A percentile compares a stretch with the other conserved stretches of the same genome.
phyloP scores from a whole-genome alignment of 129 eudicot species.

The Pulicaria dysenterica region DNA sequence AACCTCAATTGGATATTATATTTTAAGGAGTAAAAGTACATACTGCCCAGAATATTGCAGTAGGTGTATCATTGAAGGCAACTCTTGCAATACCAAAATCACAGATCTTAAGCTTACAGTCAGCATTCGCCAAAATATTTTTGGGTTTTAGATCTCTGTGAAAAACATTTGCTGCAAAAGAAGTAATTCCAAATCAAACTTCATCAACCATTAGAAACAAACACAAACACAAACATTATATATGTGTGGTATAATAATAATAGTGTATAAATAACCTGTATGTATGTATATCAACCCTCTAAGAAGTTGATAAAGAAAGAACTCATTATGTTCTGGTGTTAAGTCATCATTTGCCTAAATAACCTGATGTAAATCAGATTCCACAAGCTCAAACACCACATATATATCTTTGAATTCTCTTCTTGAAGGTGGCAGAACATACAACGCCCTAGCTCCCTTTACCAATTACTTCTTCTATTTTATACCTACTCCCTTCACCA shows the following conservation, averaged over 20 bases:
- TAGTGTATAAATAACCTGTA: conserved; percentile 55
- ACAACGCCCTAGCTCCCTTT: conserved; percentile 97
- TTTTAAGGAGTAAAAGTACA: conserved; percentile 15
- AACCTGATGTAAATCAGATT: conserved; percentile 94
- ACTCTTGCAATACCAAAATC: conserved; percentile 98
- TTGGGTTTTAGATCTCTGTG: conserved; percentile 94
- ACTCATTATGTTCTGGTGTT: conserved; percentile 94
- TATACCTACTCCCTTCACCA: conserved; percentile 95
- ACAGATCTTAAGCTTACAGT: conserved; percentile 88
- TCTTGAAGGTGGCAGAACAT: conserved; percentile 94
- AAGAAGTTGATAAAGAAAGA: conserved; percentile 93
- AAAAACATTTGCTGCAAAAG: conserved; percentile 79
- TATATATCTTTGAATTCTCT: conserved; percentile 89
- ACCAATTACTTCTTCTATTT: conserved; percentile 91
- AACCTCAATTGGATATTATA: not conserved
- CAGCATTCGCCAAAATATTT: conserved; percentile 92
- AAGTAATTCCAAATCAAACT: conserved; percentile 24
- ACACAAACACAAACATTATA: not conserved
- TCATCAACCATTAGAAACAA: conserved; percentile 14
- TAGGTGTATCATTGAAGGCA: conserved; percentile 96
- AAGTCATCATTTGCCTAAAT: conserved; percentile 95
- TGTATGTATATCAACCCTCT: conserved; percentile 92
- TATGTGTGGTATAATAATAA: not conserved
- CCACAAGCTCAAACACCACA: conserved; percentile 96
- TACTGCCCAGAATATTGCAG: conserved; percentile 98